phyloP scores from a whole-genome alignment of 495 filamentous ascomycete genomes.

The Durotheca rogersii region DNA sequence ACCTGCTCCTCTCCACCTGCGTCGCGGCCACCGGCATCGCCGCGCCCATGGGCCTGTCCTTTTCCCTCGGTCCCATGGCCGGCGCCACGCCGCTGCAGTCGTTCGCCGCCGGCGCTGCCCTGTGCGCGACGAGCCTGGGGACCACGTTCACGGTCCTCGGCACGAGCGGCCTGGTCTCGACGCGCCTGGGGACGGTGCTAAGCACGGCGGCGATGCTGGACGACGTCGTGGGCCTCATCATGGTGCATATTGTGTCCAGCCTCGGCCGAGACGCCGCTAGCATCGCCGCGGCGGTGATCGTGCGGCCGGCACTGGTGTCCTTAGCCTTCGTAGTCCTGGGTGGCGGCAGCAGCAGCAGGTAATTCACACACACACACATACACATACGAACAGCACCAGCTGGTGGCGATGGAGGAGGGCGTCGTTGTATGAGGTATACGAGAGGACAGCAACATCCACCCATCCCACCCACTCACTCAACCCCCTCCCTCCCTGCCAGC shows the following conservation, averaged over 20 bases:
- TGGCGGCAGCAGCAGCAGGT: no score
- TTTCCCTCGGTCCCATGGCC: constrained; percentile 42
- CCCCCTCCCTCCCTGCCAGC: no score
- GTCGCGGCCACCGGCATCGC: constrained; percentile 66
- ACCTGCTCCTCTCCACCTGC: constrained; percentile 57
- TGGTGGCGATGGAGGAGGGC: no score
- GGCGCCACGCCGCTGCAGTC: constrained; percentile 55
- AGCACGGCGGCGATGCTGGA: constrained; percentile 78
- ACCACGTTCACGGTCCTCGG: constrained; percentile 77
- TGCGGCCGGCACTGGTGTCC: constrained; percentile 62
- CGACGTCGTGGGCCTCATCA: constrained; percentile 78
- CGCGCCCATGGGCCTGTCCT: constrained; percentile 67
- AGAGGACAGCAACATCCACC: no score
- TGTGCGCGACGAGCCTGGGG: constrained; percentile 75
- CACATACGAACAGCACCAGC: no score
- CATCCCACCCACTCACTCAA: no score
- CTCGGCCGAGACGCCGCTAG: constrained; percentile 37
- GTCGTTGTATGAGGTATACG: no score
- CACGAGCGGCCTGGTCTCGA: constrained; percentile 53
- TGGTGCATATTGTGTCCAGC: constrained; percentile 65
- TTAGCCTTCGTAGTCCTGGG: constrained; percentile 57
- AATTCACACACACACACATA: no score
- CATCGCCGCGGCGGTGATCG: constrained; percentile 43
- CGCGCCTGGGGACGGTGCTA: constrained; percentile 68
- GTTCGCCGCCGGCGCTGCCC: constrained; percentile 74